A percentile compares a stretch with the other conserved stretches of the same genome.
Evolutionary conservation across 345 rosid genomes (phyloP).

Genomic region (Eutrema heterophyllum): DNA sequence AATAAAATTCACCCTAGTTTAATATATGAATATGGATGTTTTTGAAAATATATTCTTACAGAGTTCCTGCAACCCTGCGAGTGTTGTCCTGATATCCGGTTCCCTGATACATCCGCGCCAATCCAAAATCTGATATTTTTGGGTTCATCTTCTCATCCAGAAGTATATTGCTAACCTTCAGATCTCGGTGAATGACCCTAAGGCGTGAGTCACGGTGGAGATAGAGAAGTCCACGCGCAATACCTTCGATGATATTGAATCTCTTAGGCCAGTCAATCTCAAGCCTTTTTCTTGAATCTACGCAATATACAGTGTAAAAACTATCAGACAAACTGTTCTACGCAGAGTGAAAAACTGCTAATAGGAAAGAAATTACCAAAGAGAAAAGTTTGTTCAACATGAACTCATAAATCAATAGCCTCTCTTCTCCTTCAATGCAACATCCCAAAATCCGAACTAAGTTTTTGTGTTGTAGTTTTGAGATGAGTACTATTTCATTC

Average conservation of each 20-base stretch:
- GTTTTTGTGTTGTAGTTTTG: constrained; percentile 62
- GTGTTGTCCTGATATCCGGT: constrained; percentile 17
- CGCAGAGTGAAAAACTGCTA: not conserved
- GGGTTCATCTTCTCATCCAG: constrained; percentile 24
- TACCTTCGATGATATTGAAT: not conserved
- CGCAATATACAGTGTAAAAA: not conserved
- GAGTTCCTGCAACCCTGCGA: constrained; percentile 23
- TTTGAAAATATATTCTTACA: not conserved
- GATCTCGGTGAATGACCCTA: constrained; percentile 19
- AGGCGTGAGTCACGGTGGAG: constrained; percentile 23
- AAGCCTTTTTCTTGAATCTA: constrained; percentile 18
- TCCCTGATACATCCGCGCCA: constrained; percentile 27
- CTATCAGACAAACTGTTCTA: not conserved
- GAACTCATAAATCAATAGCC: constrained; percentile 49
- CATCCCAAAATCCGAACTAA: constrained; percentile 48
- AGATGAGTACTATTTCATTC: constrained; percentile 31
- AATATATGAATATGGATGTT: not conserved
- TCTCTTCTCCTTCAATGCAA: constrained; percentile 39
- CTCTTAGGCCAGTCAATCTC: constrained; percentile 22
- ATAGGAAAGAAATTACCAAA: constrained; percentile 29
- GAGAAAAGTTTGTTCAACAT: constrained; percentile 41
- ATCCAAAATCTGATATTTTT: constrained; percentile 30
- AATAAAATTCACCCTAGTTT: not conserved
- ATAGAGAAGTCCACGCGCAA: constrained; percentile 24
- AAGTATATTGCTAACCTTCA: constrained; percentile 19